A percentile compares a stretch with the other conserved stretches of the same genome.
Evolutionary conservation across 73 alveolate species (phyloP).

Genomic region (Durusdinium trenchii): DNA sequence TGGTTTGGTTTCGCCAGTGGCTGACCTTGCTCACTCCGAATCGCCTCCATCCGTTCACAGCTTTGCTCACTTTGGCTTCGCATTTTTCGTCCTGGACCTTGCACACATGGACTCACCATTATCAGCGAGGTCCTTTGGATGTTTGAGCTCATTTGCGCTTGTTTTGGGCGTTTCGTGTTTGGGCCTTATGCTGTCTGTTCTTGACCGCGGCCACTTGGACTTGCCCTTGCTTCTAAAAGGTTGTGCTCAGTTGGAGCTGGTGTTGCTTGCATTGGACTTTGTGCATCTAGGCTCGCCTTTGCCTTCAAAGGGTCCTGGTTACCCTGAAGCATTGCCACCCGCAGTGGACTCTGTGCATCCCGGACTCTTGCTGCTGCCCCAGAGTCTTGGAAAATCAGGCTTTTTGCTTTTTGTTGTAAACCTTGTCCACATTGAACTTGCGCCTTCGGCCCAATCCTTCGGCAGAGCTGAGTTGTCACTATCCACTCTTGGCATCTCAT

Average conservation of each 20-base stretch:
- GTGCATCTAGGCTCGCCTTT: background rate
- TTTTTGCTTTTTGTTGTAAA: no score
- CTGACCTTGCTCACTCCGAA: no score
- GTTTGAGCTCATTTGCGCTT: background rate
- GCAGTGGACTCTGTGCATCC: no score
- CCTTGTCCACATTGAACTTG: no score
- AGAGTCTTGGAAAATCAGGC: no score
- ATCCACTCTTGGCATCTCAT: no score
- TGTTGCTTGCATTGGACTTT: background rate
- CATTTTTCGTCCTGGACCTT: background rate
- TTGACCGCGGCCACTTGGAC: background rate
- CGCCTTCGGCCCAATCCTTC: no score
- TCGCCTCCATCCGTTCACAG: no score
- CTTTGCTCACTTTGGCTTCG: background rate
- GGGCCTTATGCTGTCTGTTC: background rate
- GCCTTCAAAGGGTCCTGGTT: no score
- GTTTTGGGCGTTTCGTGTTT: background rate
- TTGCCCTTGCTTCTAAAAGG: background rate
- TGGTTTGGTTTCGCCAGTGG: background rate
- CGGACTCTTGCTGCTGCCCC: no score
- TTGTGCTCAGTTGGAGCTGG: background rate
- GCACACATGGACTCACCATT: background rate
- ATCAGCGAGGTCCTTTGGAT: background rate
- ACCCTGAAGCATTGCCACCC: no score
- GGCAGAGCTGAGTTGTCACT: no score